These are phyloP conservation scores for Abelmoschus esculentus DNA, from an alignment of 345 rosid genomes.

Conservation along the genomic window DNA sequence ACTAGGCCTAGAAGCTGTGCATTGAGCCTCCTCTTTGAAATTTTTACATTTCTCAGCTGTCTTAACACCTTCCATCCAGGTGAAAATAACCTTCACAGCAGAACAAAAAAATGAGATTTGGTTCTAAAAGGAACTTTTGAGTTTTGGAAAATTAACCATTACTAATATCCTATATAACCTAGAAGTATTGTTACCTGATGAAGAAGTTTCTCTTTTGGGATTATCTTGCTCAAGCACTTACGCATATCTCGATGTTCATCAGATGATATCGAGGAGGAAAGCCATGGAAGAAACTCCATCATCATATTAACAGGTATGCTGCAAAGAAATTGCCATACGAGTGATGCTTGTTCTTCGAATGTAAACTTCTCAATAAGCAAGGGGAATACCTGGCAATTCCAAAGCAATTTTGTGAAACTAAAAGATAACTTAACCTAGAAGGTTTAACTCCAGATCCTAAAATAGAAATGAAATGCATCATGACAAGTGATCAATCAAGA, in stretches of 20 bases:
- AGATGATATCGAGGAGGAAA: constrained; percentile 58
- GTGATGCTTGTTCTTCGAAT: constrained; percentile 65
- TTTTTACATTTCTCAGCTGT: constrained; percentile 16
- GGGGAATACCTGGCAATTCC: constrained; percentile 57
- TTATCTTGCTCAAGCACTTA: constrained; percentile 54
- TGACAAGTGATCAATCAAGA: neutral
- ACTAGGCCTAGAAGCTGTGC: constrained; percentile 17
- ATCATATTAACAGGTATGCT: constrained; percentile 79
- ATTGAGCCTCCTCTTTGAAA: constrained; percentile 18
- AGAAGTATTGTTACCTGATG: constrained; percentile 43
- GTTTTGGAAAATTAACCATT: neutral
- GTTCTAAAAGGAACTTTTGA: neutral
- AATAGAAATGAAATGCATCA: no score
- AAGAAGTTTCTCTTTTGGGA: constrained; percentile 54
- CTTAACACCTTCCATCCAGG: constrained; percentile 48
- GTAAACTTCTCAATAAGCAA: constrained; percentile 68
- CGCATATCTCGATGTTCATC: constrained; percentile 54
- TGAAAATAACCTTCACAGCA: constrained; percentile 38
- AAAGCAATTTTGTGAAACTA: constrained; percentile 15
- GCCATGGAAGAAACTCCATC: constrained; percentile 76
- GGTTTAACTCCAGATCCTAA: neutral
- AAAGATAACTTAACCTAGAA: neutral
- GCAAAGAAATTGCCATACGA: constrained; percentile 83
- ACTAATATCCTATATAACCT: constrained; percentile 1
- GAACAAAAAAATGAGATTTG: constrained; percentile 12